These are phyloP conservation scores for Chondrostereum purpureum DNA, from an alignment of 1,284 basidiomycete species.

Conservation along the genomic window DNA sequence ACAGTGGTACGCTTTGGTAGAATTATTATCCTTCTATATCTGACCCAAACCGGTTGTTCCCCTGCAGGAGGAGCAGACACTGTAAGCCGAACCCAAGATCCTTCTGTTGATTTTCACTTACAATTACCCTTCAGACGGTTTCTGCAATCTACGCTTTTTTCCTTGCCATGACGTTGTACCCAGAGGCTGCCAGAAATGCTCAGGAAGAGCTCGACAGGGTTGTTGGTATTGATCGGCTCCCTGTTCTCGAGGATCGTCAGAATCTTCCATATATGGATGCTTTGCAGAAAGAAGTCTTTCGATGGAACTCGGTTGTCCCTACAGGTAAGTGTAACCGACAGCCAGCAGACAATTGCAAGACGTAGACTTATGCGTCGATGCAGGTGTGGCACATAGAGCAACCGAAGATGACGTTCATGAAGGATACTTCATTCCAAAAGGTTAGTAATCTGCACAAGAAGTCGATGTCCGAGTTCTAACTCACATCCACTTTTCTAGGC, in stretches of 20 bases:
- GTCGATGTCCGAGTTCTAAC: not conserved
- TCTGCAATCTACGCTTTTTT: constrained; percentile 46
- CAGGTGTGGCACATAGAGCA: constrained; percentile 48
- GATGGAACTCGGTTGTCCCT: constrained; percentile 53
- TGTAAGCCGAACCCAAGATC: constrained; percentile 19
- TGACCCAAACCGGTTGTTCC: too few relatives aligned
- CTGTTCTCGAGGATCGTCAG: constrained; percentile 52
- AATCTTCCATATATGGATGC: constrained; percentile 56
- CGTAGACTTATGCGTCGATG: too few relatives aligned
- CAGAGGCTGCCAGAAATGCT: constrained; percentile 43
- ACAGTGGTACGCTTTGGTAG: constrained; percentile 39
- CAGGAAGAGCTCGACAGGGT: constrained; percentile 59
- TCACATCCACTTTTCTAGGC: not conserved
- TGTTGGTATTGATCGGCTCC: constrained; percentile 54
- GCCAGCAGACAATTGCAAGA: too few relatives aligned
- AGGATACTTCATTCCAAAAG: constrained; percentile 48
- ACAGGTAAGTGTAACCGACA: constrained; percentile 31
- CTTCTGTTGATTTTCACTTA: constrained; percentile 2
- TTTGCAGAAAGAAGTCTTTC: constrained; percentile 52
- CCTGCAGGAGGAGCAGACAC: constrained; percentile 43
- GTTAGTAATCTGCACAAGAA: constrained; percentile 16
- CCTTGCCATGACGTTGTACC: constrained; percentile 46
- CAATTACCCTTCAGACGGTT: constrained; percentile 36
- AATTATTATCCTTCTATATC: too few relatives aligned
- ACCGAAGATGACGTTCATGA: constrained; percentile 48